Percentiles rank a stretch among this genome's conserved stretches.
These are phyloP conservation scores for Cyberlindnera mrakii DNA, from an alignment of 805 yeast species.

Conservation along the genomic window DNA sequence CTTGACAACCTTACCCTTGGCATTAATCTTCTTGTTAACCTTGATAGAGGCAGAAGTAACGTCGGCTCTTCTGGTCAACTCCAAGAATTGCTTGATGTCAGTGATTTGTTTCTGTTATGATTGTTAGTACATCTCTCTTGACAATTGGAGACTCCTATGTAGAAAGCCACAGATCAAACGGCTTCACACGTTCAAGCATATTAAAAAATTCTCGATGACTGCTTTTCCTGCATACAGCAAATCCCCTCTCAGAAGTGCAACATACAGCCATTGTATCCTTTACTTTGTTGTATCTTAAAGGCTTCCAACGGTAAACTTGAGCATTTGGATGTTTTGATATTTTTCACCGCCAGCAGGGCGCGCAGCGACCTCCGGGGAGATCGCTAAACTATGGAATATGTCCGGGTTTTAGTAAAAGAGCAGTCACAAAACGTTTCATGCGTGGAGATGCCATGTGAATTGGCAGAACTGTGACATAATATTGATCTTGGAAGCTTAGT, in stretches of 20 bases:
- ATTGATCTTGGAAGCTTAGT: too few relatives aligned
- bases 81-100: constrained; percentile 96
- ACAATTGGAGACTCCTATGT: background rate
- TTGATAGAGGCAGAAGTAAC: constrained; percentile 90
- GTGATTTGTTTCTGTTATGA: constrained; percentile 59
- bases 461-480: constrained; percentile 1
- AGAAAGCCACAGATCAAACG: too few relatives aligned
- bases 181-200: too few relatives aligned
- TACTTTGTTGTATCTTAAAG: background rate
- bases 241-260: background rate
- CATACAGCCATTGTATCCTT: constrained; percentile 19
- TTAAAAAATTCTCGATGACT: too few relatives aligned
- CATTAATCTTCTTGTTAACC: constrained; percentile 79
- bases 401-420: background rate
- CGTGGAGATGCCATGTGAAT: constrained; percentile 1
- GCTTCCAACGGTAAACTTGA: background rate
- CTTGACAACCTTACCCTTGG: constrained; percentile 77
- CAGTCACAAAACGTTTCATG: constrained; percentile 10
- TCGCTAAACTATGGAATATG: background rate
- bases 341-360: constrained; percentile 4
- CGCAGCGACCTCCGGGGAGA: background rate
- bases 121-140: constrained; percentile 7
- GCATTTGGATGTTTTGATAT: constrained; percentile 3
- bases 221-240: background rate
- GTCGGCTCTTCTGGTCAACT: constrained; percentile 94